Percentiles rank a stretch among this genome's conserved stretches.
phyloP scores from a whole-genome alignment of 176 grass and related monocot genomes.

The Zoysia pacifica region DNA sequence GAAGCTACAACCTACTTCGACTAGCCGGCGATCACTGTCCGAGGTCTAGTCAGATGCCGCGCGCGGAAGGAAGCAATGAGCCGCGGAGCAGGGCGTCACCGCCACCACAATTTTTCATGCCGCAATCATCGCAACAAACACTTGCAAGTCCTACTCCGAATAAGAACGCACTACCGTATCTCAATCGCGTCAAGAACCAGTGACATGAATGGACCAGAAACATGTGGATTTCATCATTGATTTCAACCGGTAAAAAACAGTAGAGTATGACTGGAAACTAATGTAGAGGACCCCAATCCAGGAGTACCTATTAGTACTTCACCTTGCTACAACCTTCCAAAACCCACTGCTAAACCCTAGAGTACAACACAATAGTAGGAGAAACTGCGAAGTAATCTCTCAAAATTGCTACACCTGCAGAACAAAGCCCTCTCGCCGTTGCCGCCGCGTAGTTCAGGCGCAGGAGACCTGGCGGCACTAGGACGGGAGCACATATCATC shows the following conservation, averaged over 20 bases:
- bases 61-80: conserved; percentile 36
- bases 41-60: conserved; percentile 23
- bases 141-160: not conserved
- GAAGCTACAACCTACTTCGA: conserved; percentile 15
- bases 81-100: not conserved
- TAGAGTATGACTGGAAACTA: not conserved
- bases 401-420: conserved; percentile 30
- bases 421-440: not conserved
- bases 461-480: conserved; percentile 49
- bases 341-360: conserved; percentile 29
- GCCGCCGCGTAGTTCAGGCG: conserved; percentile 39
- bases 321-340: conserved; percentile 13
- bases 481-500: too few relatives aligned
- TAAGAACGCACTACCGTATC: not conserved
- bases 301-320: not conserved
- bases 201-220: not conserved
- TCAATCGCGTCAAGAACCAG: not conserved
- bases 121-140: not conserved
- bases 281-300: too few relatives aligned
- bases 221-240: conserved; percentile 35
- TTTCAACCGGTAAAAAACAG: conserved; percentile 36
- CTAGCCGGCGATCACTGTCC: conserved; percentile 14
- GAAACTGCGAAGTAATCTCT: conserved; percentile 38
- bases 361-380: conserved; percentile 33
- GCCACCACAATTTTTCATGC: not conserved